phyloP scores from a whole-genome alignment of 2,329 filamentous ascomycete species.

The Pseudogymnoascus sp. region DNA sequence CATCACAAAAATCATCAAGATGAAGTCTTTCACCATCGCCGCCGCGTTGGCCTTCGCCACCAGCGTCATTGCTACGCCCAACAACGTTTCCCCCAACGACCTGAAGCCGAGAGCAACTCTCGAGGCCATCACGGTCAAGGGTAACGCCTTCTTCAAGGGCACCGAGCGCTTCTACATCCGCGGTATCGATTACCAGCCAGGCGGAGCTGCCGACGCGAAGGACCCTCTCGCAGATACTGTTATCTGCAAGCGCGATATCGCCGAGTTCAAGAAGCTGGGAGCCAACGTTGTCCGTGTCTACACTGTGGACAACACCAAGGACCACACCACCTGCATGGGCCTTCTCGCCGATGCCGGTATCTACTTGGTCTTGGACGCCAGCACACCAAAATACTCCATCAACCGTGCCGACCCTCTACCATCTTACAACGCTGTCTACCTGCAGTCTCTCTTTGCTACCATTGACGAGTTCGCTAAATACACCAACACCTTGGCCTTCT shows the following conservation, averaged over 20 bases:
- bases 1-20: not conserved
- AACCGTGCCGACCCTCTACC: conserved; percentile 61
- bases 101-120: not conserved
- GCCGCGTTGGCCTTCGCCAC: conserved; percentile 1
- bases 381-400: conserved; percentile 75
- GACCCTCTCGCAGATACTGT: conserved; percentile 73
- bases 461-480: conserved; percentile 76
- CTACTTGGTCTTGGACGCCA: conserved; percentile 89
- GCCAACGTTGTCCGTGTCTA: conserved; percentile 97
- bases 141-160: conserved; percentile 6
- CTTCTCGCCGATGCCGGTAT: conserved; percentile 78
- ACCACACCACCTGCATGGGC: conserved; percentile 82
- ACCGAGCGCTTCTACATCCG: conserved; percentile 66
- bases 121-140: conserved; percentile 3
- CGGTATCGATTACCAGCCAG: conserved; percentile 92
- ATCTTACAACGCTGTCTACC: conserved; percentile 72
- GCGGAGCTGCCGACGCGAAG: conserved; percentile 49
- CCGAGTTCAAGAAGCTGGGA: conserved; percentile 66
- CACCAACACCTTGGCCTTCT: conserved; percentile 92
- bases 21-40: not conserved
- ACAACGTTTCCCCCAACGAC: not conserved
- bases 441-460: conserved; percentile 73
- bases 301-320: conserved; percentile 72
- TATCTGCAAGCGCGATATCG: conserved; percentile 77
- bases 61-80: not conserved